These are phyloP conservation scores for Sphaerulina vaccinii DNA, from an alignment of 2,329 filamentous ascomycete species.

Conservation along the genomic window DNA sequence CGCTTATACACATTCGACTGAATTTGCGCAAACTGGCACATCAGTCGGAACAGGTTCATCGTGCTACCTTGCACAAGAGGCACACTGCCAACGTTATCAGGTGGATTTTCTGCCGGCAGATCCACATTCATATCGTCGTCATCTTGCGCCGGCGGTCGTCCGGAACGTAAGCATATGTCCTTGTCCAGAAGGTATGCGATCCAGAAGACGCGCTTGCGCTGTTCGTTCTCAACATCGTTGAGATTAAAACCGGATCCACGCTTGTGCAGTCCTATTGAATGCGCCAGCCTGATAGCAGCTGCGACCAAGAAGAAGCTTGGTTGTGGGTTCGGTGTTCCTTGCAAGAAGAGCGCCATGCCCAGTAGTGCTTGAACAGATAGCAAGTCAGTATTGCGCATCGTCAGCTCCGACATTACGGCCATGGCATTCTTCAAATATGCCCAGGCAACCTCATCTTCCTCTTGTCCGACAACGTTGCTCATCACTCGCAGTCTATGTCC, in stretches of 20 bases:
- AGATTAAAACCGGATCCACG: constrained; percentile 88
- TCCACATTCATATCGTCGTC: constrained; percentile 94
- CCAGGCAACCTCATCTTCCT: constrained; percentile 94
- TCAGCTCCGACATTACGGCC: constrained; percentile 86
- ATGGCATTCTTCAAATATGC: constrained; percentile 95
- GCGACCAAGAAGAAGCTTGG: constrained; percentile 89
- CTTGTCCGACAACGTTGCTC: constrained; percentile 86
- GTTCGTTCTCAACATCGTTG: constrained; percentile 90
- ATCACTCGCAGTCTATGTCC: constrained; percentile 89
- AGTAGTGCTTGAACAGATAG: constrained; percentile 90
- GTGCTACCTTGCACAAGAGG: constrained; percentile 77
- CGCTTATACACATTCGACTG: constrained; percentile 92
- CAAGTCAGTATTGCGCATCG: constrained; percentile 93
- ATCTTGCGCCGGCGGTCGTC: constrained; percentile 68
- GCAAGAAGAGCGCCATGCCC: constrained; percentile 90
- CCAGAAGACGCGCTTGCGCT: constrained; percentile 77
- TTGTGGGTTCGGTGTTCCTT: constrained; percentile 94
- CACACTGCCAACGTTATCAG: constrained; percentile 92
- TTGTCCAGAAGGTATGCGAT: constrained; percentile 73
- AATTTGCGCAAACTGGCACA: constrained; percentile 88
- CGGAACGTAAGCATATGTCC: constrained; percentile 71
- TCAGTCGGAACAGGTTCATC: constrained; percentile 89
- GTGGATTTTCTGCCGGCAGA: constrained; percentile 83
- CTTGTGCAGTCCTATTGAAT: constrained; percentile 95
- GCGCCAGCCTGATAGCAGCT: constrained; percentile 83